Evolutionary conservation across 2,329 filamentous ascomycete species (phyloP), one percentile per base, ranked within the genome.

Genomic region (Fusarium gaditjirri): DNA sequence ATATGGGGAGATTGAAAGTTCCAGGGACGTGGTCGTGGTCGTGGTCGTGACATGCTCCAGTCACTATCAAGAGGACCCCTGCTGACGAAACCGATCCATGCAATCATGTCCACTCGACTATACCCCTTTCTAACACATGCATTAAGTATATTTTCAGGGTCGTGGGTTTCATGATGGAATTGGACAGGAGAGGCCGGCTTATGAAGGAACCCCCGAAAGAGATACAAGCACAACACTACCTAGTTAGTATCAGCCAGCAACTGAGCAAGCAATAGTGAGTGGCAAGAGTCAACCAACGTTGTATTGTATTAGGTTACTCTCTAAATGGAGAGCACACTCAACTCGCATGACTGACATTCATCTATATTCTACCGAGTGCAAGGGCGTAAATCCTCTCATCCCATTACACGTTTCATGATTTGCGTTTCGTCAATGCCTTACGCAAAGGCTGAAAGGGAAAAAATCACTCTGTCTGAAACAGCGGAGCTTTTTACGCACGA

Each of bases 381-480:
- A 56, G 46, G 70, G 54, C 29, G 27, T 38, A 36, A 59, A 71
- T 71, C 66, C 65, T 62, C 66, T 53, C 55, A 49, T 50, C 42
- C 61, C 58, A 62, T 58, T 58, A 38, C 59, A 61, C 62, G 73
- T 77, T 76, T 76, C 70, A 70, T 61, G 57, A 67, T 72, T 62
- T 71, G 65, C 59, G 72, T 76, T 73, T 76, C 72, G 72, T 66
- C 58, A 73, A 71, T 73, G 70, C 70, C 70, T 68, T 73, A 44
- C 29, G 39, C 41, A 49, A 43, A 27, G 31, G 53, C 53, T 44
- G 42, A 29, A 47, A 27, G 14, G 27, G 14, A 46, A 16, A 61
- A 61, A 74, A 62, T 29, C 64, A 75, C 63, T 72, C 54, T 76
- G 69, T 67, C 59, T 77, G 73, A 77, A 77, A 77, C 75, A 77